Evolutionary conservation across 495 filamentous ascomycete genomes (phyloP).

Genomic region (Aspergillus mulundensis): DNA sequence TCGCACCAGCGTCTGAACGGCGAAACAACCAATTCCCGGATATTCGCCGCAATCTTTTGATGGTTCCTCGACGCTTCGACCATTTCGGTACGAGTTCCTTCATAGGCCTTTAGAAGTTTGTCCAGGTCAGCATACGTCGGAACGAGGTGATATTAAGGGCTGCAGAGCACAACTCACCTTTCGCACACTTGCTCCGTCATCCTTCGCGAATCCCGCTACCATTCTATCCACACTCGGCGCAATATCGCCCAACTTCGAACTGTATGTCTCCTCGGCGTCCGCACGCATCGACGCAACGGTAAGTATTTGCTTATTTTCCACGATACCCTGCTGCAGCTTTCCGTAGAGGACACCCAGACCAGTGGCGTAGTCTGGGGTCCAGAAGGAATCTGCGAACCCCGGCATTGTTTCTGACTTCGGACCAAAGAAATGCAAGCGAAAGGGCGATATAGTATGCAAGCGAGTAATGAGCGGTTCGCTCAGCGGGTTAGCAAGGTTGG

Average conservation of each 20-base stretch:
- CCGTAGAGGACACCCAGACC: slow-evolving; percentile 93
- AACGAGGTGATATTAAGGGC: background rate
- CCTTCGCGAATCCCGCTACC: slow-evolving; percentile 73
- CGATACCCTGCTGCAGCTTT: slow-evolving; percentile 93
- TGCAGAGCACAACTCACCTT: slow-evolving; percentile 58
- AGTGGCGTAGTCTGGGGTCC: slow-evolving; percentile 90
- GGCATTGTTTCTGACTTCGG: slow-evolving; percentile 52
- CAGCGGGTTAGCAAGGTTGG: background rate
- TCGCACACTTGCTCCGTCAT: slow-evolving; percentile 92
- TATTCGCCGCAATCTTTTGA: slow-evolving; percentile 91
- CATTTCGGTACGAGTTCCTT: slow-evolving; percentile 93
- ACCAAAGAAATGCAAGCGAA: background rate
- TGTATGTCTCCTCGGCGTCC: slow-evolving; percentile 90
- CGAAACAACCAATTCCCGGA: slow-evolving; percentile 88
- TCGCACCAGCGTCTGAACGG: slow-evolving; percentile 96
- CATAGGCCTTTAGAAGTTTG: slow-evolving; percentile 67
- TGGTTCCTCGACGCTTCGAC: slow-evolving; percentile 84
- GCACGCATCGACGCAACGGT: slow-evolving; percentile 91
- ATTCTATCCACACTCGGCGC: slow-evolving; percentile 76
- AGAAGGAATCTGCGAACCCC: slow-evolving; percentile 90
- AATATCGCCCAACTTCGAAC: slow-evolving; percentile 75
- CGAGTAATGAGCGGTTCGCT: background rate
- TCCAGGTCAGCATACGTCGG: background rate
- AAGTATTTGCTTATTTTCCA: slow-evolving; percentile 92
- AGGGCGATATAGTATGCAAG: background rate